phyloP scores from a whole-genome alignment of 83 land plant species.

The Picea engelmannii region DNA sequence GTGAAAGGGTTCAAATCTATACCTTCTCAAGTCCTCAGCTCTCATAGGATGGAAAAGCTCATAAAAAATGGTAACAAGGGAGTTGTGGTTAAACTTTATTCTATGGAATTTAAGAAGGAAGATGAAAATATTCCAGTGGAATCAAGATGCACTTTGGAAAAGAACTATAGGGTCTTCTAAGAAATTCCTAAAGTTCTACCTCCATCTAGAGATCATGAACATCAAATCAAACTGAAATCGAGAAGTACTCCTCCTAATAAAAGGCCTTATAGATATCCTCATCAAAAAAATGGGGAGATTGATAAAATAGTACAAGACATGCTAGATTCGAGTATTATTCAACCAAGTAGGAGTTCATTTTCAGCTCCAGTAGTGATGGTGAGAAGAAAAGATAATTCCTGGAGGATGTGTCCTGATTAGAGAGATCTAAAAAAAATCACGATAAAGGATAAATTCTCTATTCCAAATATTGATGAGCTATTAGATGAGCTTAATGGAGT shows the following conservation, averaged over 20 bases:
- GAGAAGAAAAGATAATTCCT: not conserved
- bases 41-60: too few species aligned
- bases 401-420: not conserved
- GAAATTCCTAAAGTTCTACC: not conserved
- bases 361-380: not conserved
- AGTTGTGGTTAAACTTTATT: too few species aligned
- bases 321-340: not conserved
- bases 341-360: not conserved
- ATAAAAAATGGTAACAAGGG: too few species aligned
- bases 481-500: not conserved
- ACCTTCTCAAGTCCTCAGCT: too few species aligned
- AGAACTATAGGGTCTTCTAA: too few species aligned
- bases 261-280: not conserved
- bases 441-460: not conserved
- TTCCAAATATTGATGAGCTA: not conserved
- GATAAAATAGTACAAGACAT: not conserved
- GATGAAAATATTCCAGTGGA: too few species aligned
- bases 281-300: not conserved
- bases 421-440: not conserved
- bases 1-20: too few species aligned
- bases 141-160: too few species aligned
- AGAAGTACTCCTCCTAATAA: not conserved
- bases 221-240: not conserved
- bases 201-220: not conserved
- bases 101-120: too few species aligned